Conservation (phyloP, 805 yeast species). For the Candida sanyiensis region DNA sequence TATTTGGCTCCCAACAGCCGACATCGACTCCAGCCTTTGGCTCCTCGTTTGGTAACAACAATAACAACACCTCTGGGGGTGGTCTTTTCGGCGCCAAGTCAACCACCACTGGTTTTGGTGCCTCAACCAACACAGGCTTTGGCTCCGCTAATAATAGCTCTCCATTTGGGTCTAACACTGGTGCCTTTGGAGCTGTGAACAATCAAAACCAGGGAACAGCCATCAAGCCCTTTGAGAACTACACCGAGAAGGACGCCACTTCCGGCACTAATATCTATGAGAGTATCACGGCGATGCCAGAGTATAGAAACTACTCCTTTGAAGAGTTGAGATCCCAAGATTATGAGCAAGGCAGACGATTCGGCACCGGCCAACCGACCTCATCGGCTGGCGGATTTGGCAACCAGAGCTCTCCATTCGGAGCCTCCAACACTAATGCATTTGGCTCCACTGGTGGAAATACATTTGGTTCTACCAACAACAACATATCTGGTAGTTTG, state of each 20-base stretch:
- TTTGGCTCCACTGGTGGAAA: constrained; percentile 27
- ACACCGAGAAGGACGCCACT: constrained; percentile 65
- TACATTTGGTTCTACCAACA: constrained; percentile 20
- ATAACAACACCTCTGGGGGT: constrained; percentile 22
- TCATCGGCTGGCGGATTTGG: constrained; percentile 31
- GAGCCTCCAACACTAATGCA: constrained; percentile 26
- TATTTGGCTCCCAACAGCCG: constrained; percentile 18
- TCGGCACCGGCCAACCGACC: constrained; percentile 37
- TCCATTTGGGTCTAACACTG: constrained; percentile 33
- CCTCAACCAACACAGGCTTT: constrained; percentile 16
- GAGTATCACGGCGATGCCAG: constrained; percentile 84
- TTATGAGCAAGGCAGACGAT: constrained; percentile 67
- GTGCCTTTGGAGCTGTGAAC: constrained; percentile 21
- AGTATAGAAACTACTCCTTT: constrained; percentile 70
- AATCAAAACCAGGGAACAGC: constrained; percentile 60
- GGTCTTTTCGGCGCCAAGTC: constrained; percentile 38
- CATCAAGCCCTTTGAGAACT: constrained; percentile 61
- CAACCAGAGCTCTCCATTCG: constrained; percentile 29
- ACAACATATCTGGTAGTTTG: constrained; percentile 24
- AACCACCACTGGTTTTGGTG: constrained; percentile 17
- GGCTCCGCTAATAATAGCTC: constrained; percentile 31
- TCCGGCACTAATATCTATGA: constrained; percentile 58
- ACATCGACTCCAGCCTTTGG: constrained; percentile 24
- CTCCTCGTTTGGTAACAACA: constrained; percentile 32
- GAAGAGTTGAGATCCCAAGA: constrained; percentile 90